phyloP scores from a whole-genome alignment of 2,329 filamentous ascomycete genomes.

The Talaromyces sp. region DNA sequence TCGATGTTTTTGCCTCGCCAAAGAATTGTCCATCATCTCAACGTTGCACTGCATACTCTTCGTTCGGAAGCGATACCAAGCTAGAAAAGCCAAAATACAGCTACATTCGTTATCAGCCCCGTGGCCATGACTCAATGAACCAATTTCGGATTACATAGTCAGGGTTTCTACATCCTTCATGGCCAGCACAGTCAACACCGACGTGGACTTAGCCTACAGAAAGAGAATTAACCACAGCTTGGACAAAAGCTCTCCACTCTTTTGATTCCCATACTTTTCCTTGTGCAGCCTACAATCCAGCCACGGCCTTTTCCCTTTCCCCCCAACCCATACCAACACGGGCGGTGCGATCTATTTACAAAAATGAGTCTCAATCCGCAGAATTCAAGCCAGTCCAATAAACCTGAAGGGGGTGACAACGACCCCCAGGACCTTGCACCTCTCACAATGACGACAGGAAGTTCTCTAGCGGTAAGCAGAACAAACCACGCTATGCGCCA shows the following conservation, averaged over 20 bases:
- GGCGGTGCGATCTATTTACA: background rate
- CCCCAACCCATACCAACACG: background rate
- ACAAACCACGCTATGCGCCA: background rate
- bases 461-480: conserved; percentile 7
- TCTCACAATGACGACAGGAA: conserved; percentile 2
- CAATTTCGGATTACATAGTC: background rate
- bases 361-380: conserved; percentile 34
- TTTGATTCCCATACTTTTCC: background rate
- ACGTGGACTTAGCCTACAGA: conserved; percentile 4
- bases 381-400: conserved; percentile 14
- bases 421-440: conserved; percentile 15
- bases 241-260: background rate
- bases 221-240: conserved; percentile 4
- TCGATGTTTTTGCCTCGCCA: background rate
- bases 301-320: background rate
- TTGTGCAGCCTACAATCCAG: background rate
- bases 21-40: background rate
- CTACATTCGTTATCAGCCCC: background rate
- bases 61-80: background rate
- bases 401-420: conserved; percentile 18
- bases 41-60: background rate
- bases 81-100: background rate
- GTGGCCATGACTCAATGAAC: background rate
- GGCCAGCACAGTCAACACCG: conserved; percentile 12
- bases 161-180: conserved; percentile 9